phyloP scores from a whole-genome alignment of 441 rosid species.

The Brassica hybrid region DNA sequence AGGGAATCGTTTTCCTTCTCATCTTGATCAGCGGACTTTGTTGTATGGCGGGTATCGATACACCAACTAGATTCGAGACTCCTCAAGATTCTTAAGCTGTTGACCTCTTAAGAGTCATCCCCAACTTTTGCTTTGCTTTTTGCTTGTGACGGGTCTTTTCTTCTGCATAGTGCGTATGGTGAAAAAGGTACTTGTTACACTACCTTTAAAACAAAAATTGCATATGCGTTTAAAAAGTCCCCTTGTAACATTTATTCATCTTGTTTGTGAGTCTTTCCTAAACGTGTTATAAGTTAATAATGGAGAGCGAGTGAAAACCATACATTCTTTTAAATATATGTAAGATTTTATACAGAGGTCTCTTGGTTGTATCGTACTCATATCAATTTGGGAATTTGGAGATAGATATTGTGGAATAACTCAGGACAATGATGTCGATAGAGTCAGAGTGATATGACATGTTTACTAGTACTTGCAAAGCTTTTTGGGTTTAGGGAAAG shows the following conservation, averaged over 20 bases:
- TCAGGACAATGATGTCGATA: slow-evolving; percentile 26
- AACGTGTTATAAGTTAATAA: slow-evolving; percentile 49
- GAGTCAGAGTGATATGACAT: slow-evolving; percentile 30
- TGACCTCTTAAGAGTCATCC: slow-evolving; percentile 36
- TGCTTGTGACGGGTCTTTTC: slow-evolving; percentile 41
- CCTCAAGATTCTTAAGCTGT: slow-evolving; percentile 77
- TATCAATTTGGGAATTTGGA: slow-evolving; percentile 38
- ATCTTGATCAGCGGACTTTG: slow-evolving; percentile 92
- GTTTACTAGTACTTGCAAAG: slow-evolving; percentile 5
- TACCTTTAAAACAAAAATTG: slow-evolving; percentile 9
- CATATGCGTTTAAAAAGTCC: neutral
- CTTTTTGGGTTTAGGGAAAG: neutral
- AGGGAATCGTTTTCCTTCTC: slow-evolving; percentile 88
- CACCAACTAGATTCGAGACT: slow-evolving; percentile 91
- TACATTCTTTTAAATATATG: slow-evolving; percentile 1
- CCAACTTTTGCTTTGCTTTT: slow-evolving; percentile 32
- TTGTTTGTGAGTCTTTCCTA: slow-evolving; percentile 38
- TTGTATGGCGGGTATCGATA: slow-evolving; percentile 97
- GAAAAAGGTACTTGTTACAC: slow-evolving; percentile 37
- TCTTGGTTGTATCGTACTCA: slow-evolving; percentile 15
- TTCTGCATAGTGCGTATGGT: slow-evolving; percentile 36
- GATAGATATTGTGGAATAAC: slow-evolving; percentile 19
- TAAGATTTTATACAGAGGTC: neutral
- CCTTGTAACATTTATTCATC: slow-evolving; percentile 47
- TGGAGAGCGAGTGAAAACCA: slow-evolving; percentile 40